Evolutionary conservation across 2,329 filamentous ascomycete species (phyloP), one percentile per base, ranked within the genome.

Genomic region (Diaporthe citrichinensis): DNA sequence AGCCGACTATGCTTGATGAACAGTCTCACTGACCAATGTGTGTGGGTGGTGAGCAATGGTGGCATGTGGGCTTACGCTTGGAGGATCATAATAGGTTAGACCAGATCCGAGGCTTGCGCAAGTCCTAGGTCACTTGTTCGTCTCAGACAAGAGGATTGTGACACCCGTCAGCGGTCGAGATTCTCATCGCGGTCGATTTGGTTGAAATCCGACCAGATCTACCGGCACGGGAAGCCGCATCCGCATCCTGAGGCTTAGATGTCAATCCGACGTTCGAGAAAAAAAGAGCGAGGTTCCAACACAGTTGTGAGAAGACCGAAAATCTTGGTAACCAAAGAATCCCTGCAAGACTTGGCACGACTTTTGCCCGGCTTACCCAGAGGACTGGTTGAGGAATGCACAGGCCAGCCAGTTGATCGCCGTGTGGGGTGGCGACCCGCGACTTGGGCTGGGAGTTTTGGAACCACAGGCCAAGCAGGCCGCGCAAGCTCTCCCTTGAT

Each of bases 321-420:
- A 31, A 28, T 36, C 15, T 59, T 28, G 57, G 31, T 25, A 34
- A 41, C 65, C 20, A 20, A 55, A 28, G 14, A 46, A 36, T 49
- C 65, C 65, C 34, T 61, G 44, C 31, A 39, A n/a, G 7, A 72
- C n/a, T 62, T 39, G 58, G 55, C 71, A 46, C 17, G 49, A 51
- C 58, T 34, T 72, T 51, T 17, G 57, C 53, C 71, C 71, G 71
- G 71, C 58, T 65, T 65, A 73, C 71, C 71, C 71, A 73, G 55
- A 57, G 46, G 36, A n/a, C 58, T 44, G 71, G 71, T n/a, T 46
- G 58, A 73, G 34, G 23, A 17, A 39, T 15, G 71, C 71, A 73
- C 71, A 46, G 71, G 55, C 71, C 71, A 28, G 34, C 71, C 58
- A 36, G 39, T 73, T 73, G 57, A 62, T 72, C 46, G 41, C 34